phyloP scores from a whole-genome alignment of 2,329 filamentous ascomycete species.

The Penicillium sp. region DNA sequence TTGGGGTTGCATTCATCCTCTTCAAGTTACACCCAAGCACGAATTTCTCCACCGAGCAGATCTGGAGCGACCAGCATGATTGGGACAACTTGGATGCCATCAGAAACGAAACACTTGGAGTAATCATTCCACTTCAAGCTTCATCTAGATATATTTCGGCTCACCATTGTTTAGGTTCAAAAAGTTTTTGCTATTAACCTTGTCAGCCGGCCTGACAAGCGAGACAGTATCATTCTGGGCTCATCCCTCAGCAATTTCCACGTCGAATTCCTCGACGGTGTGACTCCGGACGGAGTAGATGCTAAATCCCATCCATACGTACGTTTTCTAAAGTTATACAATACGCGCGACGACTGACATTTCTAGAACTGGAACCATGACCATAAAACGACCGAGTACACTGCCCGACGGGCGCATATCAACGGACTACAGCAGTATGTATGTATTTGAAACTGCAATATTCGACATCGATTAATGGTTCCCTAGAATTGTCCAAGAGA shows the following conservation, averaged over 20 bases:
- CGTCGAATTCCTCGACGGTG: background rate
- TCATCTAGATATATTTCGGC: background rate
- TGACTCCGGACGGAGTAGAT: background rate
- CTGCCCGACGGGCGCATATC: background rate
- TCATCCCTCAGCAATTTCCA: background rate
- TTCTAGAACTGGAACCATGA: background rate
- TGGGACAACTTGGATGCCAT: background rate
- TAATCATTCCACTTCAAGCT: background rate
- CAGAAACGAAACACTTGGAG: background rate
- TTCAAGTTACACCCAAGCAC: background rate
- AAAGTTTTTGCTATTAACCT: background rate
- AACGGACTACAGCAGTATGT: background rate
- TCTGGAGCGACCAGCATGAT: background rate
- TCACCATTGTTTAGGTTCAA: background rate
- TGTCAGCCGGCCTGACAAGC: background rate
- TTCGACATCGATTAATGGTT: background rate
- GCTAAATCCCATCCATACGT: background rate
- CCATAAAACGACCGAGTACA: background rate
- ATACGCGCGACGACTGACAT: background rate
- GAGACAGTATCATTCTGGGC: background rate
- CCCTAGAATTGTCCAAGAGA: background rate
- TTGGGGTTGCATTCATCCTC: background rate
- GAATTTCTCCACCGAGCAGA: background rate
- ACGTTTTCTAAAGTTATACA: background rate
- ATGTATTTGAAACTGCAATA: background rate